These are phyloP conservation scores for Fusarium oxysporum DNA, from an alignment of 2,329 filamentous ascomycete species.

Conservation along the genomic window DNA sequence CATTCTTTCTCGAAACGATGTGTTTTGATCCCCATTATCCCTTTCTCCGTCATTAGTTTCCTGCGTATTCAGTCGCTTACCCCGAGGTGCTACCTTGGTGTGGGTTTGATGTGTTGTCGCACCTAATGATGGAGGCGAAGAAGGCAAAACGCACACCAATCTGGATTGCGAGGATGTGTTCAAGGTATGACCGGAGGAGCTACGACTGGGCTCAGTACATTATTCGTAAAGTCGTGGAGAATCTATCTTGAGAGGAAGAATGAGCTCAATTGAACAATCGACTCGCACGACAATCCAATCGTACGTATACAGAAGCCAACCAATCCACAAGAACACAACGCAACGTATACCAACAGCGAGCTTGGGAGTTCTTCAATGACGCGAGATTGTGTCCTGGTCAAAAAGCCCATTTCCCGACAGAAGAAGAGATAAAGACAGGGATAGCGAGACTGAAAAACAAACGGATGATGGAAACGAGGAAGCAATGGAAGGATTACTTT, in stretches of 20 bases:
- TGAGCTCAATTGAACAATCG: not conserved
- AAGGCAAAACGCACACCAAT: too few relatives aligned
- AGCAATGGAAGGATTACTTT: not conserved
- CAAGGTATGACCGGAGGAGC: not conserved
- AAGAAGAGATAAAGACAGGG: not conserved
- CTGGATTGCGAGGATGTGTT: not conserved
- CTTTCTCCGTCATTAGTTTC: not conserved
- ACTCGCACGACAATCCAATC: not conserved
- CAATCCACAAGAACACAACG: not conserved
- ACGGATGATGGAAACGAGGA: not conserved
- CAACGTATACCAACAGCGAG: conserved; percentile 13
- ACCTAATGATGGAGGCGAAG: not conserved
- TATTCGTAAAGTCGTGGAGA: not conserved
- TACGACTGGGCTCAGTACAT: too few relatives aligned
- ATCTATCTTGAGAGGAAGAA: not conserved
- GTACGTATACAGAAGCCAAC: not conserved
- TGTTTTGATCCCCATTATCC: not conserved
- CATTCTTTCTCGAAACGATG: not conserved
- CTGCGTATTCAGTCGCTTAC: accelerated
- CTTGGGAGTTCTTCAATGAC: conserved; percentile 25
- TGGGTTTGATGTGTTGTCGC: not conserved
- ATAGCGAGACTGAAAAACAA: not conserved
- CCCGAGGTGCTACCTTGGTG: not conserved
- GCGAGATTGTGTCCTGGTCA: not conserved
- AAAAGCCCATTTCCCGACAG: not conserved